Evolutionary conservation across 2,329 filamentous ascomycete species (phyloP), one percentile per base, ranked within the genome.

Genomic region (Neofusicoccum sp.): DNA sequence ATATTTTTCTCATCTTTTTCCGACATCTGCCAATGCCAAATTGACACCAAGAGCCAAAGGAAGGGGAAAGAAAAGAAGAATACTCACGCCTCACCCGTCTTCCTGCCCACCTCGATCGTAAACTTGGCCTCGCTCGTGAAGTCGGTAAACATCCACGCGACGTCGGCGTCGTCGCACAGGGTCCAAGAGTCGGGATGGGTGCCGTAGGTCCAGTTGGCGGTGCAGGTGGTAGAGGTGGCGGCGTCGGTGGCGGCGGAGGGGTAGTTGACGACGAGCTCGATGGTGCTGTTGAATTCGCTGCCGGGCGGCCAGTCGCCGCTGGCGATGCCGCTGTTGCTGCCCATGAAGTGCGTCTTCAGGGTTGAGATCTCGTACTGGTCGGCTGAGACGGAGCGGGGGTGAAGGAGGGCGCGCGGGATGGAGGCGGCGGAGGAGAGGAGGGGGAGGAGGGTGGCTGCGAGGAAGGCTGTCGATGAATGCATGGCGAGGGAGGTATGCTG

Each of bases 261-360:
- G 38, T 51, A 44, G 28, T 64, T 7, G 12, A 71, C 34, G 20
- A 63, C 64, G 41, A 72, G 71, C 51, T 62, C 58, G 43, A 72
- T 65, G 9, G 67, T 68, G 6, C 63, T 66, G 40, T 66, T 53
- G 64, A 69, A 73, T 8, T 58, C 48, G 6, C 44, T 34, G 16
- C 31, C n/a, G 0, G 60, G 57, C 7, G 69, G 68, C 70, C 70
- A 72, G 47, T 38, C 44, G 36, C 62, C 63, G 47, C 65, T 65
- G 4, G 66, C 66, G 6, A 69, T 47, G 7, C 70, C 70, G 6
- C 66, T 65, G 58, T 62, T 51, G 5, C 9, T 28, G 44, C 58
- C 66, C 69, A 73, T 70, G 63, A 70, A 71, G 63, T 72, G 70
- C 41, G 68, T 66, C 26, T 66, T 34, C 11, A 71, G 61, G 36